Base-by-base conservation (phyloP, 345 rosid species). In the Boechera divaricarpa region DNA sequence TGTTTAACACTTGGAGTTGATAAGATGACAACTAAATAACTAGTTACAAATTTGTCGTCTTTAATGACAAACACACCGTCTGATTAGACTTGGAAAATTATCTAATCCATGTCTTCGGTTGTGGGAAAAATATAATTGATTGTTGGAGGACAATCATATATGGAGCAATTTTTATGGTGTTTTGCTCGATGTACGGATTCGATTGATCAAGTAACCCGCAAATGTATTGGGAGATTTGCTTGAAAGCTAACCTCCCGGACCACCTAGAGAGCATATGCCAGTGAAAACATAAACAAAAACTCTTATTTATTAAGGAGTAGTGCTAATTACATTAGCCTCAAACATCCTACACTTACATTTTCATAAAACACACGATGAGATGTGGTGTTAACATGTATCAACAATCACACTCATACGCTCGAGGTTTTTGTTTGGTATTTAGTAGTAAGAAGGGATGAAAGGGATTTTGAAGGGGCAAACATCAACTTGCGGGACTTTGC, bases 321-420 rank as follows among this genome's bases (percentile, higher is more conserved):
- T 57, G 65, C 65, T 58, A 42, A 70, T 31, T 58, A 70, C 66
- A 70, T 70, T 71, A 71, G 67, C 75, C 67, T 35, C 75, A 18
- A 21, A 60, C 36, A n/a, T 49, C 18, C 58, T 33, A 21, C 33
- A 53, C 42, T 69, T 70, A 42, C 42, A 41, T 7, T 31, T 41
- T 4, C 13, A 35, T 68, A 39, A 39, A 53, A 39, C 63, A 69
- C 2, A 28, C 42, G 54, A 55, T 42, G 7, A 41, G 3, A n/a
- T 29, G 33, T 32, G 4, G 57, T 44, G 57, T 55, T 64, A 74
- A 73, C 77, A 39, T 38, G 2, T 5, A 32, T 63, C 57, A 54
- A 64, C 63, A 55, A 10, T 38, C 64, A 63, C 70, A 63, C 4
- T 55, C 47, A 64, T 44, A 5, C 5, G 8, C 29, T 52, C 32